Evolutionary conservation across 192 early-diverging fungal genomes (phyloP), one percentile per base, ranked within the genome.

Genomic region (Backusella mclennaniae): DNA sequence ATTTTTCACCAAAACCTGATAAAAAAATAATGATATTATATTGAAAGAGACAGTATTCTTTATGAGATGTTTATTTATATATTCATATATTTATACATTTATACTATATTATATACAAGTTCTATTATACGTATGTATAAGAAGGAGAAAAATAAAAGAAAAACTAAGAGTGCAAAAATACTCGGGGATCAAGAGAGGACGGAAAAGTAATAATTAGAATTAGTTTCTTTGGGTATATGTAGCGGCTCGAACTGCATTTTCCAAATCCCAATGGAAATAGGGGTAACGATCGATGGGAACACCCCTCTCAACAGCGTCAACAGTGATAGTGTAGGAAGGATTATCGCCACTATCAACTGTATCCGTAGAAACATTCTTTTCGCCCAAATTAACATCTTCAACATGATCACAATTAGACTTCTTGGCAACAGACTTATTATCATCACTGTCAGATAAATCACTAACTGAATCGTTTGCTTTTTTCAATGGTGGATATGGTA

Each of bases 201-300:
- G 8, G 26, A 11, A 63, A 63, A 14, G 29, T 29, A 63, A 29
- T 3, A 12, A 26, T 14, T 63, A 63, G 2, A 29, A 15, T 63
- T 1, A 8, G 11, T 29, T 63, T 63, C 56, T 39, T 41, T 69
- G 35, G 68, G 68, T 69, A 69, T 38, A 69, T 23, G 42, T 29
- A 39, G 78, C 78, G n/a, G 78, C 73, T 0, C 68, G n/a, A 17
- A 75, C 73, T 0, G 78, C 78, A 39, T 74, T 66, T 31, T 79
- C 78, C 12, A 79, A 23, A 56, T 79, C 73, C 63, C 73, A 79
- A 68, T 79, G 78, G 52, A 79, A 79, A 26, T 52, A 79, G 6
- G 66, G 35, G 53, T 79, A 71, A 14, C 67, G 63, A 39, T 79
- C 78, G 3, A 44, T 31, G 0, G 73, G 72, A 3, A 79, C 53